Conservation (phyloP, 2,329 filamentous ascomycete species). For the Diplocarpon rosae region DNA sequence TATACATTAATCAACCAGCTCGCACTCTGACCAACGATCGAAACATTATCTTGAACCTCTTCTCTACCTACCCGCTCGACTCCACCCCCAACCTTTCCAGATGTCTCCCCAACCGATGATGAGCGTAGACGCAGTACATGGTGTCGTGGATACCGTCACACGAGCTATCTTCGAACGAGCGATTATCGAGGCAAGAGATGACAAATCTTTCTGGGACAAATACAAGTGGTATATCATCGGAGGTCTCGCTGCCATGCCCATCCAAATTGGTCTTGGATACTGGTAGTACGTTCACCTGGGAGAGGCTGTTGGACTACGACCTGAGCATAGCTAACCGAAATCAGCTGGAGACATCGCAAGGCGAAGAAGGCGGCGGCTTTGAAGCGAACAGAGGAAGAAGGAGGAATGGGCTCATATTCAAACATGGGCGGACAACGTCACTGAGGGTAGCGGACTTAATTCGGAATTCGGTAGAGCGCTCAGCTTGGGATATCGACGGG, state of each 20-base stretch:
- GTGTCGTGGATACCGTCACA: background rate
- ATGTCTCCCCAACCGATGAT: background rate
- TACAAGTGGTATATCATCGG: slow-evolving; percentile 1
- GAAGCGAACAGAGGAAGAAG: background rate
- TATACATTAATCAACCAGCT: too few species aligned
- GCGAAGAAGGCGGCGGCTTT: slow-evolving; percentile 1
- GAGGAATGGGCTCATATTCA: background rate
- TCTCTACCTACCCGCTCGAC: too few species aligned
- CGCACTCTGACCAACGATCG: too few species aligned
- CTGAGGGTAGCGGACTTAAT: too few species aligned
- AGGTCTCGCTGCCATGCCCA: background rate
- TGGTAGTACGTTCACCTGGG: background rate
- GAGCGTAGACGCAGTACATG: background rate
- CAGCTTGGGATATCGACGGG: too few species aligned
- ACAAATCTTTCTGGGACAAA: slow-evolving; percentile 1
- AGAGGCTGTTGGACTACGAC: background rate
- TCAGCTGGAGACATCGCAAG: slow-evolving; percentile 1
- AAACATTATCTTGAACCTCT: too few species aligned
- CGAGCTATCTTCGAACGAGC: background rate
- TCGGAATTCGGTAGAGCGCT: too few species aligned
- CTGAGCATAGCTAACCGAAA: background rate
- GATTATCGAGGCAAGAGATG: background rate
- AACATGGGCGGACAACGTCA: background rate
- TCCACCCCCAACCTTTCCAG: too few species aligned
- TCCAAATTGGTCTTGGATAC: background rate